Evolutionary conservation across 2,329 filamentous ascomycete species (phyloP).

Genomic region (Ophiostoma fasciatum): DNA sequence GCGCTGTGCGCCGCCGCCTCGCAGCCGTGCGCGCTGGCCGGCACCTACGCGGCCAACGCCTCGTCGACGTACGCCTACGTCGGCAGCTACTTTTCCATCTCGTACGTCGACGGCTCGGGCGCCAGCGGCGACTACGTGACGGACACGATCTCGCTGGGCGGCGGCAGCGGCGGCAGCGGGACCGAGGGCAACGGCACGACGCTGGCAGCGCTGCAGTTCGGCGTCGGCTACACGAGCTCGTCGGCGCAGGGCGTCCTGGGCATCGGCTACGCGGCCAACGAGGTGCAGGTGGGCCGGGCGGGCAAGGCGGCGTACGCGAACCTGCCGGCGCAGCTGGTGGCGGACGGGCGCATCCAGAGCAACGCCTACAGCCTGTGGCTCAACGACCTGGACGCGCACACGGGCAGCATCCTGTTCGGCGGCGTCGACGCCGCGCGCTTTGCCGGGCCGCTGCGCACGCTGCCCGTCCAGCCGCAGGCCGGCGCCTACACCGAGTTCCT

Average conservation of each 20-base stretch:
- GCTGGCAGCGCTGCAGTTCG: constrained; percentile 46
- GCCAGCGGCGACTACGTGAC: constrained; percentile 67
- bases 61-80: constrained; percentile 67
- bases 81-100: constrained; percentile 69
- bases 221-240: constrained; percentile 50
- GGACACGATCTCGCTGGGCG: constrained; percentile 51
- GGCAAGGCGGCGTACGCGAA: constrained; percentile 47
- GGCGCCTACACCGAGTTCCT: constrained; percentile 47
- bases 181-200: too few relatives aligned
- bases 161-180: too few relatives aligned
- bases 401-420: constrained; percentile 58
- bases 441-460: constrained; percentile 43
- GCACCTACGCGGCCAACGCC: constrained; percentile 52
- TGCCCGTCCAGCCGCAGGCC: constrained; percentile 46
- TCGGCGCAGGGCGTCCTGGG: constrained; percentile 63
- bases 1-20: constrained; percentile 35
- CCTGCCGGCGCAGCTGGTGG: constrained; percentile 49
- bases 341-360: constrained; percentile 44
- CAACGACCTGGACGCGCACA: constrained; percentile 52
- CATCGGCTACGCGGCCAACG: constrained; percentile 68
- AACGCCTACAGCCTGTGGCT: constrained; percentile 63
- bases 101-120: constrained; percentile 69
- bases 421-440: constrained; percentile 57
- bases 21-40: constrained; percentile 42
- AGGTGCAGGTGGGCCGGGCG: constrained; percentile 52